phyloP scores from a whole-genome alignment of 495 filamentous ascomycete genomes.

The Tetracladium setigerum region DNA sequence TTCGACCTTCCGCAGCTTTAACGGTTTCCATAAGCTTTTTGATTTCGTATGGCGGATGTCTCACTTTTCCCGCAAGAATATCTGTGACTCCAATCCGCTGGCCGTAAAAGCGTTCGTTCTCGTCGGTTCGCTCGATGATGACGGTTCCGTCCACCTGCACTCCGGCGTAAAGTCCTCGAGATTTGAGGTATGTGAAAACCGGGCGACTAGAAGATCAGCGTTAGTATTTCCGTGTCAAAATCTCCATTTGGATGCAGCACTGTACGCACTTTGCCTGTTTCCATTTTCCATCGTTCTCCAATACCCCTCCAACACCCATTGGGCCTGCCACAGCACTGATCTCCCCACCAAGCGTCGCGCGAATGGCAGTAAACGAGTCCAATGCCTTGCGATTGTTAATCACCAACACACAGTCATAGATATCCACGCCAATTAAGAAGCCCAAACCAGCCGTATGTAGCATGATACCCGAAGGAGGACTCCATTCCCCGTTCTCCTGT shows the following conservation, averaged over 20 bases:
- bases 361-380: conserved; percentile 69
- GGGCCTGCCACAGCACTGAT: conserved; percentile 72
- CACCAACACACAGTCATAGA: conserved; percentile 88
- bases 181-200: conserved; percentile 84
- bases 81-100: conserved; percentile 66
- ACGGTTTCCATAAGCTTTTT: conserved; percentile 67
- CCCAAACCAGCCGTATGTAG: conserved; percentile 79
- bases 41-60: conserved; percentile 57
- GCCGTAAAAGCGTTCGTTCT: conserved; percentile 83
- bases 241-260: neutral
- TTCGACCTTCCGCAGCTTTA: conserved; percentile 77
- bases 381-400: conserved; percentile 79
- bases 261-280: conserved; percentile 23
- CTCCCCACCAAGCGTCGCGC: conserved; percentile 72
- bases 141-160: conserved; percentile 80
- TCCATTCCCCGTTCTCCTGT: conserved; percentile 79
- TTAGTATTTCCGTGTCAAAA: neutral
- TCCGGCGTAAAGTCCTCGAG: conserved; percentile 73
- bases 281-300: conserved; percentile 58
- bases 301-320: conserved; percentile 62
- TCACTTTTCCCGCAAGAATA: conserved; percentile 72
- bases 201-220: conserved; percentile 36
- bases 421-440: conserved; percentile 85
- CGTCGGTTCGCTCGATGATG: conserved; percentile 76
- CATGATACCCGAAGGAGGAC: conserved; percentile 78